These are phyloP conservation scores for Penicillium odoratum DNA, from an alignment of 495 filamentous ascomycete species.

Conservation along the genomic window DNA sequence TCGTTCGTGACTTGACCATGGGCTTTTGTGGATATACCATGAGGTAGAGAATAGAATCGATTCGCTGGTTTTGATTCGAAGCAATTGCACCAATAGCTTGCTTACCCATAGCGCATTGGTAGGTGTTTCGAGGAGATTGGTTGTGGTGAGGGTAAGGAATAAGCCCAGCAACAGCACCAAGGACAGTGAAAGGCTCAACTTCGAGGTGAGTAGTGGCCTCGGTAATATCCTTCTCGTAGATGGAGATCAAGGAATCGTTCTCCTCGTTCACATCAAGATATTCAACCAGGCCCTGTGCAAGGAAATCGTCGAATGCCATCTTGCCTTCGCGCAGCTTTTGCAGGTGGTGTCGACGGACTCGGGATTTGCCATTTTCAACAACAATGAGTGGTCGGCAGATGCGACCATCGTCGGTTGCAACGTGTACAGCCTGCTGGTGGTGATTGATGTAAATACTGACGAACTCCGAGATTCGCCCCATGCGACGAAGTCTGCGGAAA, in stretches of 20 bases:
- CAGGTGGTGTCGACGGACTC: slow-evolving; percentile 72
- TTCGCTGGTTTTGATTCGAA: slow-evolving; percentile 92
- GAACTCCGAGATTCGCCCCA: slow-evolving; percentile 89
- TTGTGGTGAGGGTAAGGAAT: slow-evolving; percentile 99
- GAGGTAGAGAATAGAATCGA: slow-evolving; percentile 92
- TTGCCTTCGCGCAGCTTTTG: slow-evolving; percentile 74
- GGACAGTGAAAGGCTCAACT: slow-evolving; percentile 95
- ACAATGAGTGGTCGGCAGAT: slow-evolving; percentile 95
- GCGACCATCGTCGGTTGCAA: slow-evolving; percentile 94
- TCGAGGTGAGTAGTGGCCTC: slow-evolving; percentile 87
- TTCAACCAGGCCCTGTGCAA: slow-evolving; percentile 84
- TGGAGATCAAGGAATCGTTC: slow-evolving; percentile 89
- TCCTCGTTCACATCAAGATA: slow-evolving; percentile 99
- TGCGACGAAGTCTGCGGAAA: slow-evolving; percentile 81
- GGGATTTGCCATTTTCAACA: slow-evolving; percentile 80
- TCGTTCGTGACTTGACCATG: slow-evolving; percentile 94
- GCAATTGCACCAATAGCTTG: slow-evolving; percentile 98
- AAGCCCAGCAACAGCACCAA: slow-evolving; percentile 94
- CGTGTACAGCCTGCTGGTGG: slow-evolving; percentile 86
- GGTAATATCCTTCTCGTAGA: slow-evolving; percentile 80
- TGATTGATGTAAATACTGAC: slow-evolving; percentile 94
- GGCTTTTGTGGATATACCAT: slow-evolving; percentile 98
- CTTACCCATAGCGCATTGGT: slow-evolving; percentile 99
- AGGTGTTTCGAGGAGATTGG: slow-evolving; percentile 97
- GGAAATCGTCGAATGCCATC: slow-evolving; percentile 89